Base-by-base conservation (phyloP, 2,329 filamentous ascomycete genomes). In the Exophiala mesophila region DNA sequence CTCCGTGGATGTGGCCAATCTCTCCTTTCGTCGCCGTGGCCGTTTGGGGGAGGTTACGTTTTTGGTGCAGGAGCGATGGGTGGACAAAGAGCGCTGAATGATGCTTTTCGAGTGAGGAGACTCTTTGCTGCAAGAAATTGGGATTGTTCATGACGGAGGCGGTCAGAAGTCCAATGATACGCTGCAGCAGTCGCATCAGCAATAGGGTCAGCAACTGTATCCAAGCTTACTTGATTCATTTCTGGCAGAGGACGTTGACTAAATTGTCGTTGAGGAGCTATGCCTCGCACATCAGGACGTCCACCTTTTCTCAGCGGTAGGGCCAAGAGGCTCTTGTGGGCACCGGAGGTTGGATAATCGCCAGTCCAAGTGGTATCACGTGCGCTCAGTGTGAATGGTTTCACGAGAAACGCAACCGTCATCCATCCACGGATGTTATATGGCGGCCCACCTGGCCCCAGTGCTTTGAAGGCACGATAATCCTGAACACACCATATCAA, bases 201-300 rank as follows among this genome's bases (percentile, higher is more conserved):
- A 13, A 17, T n/a, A 32, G 12, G 12, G 23, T 34, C 31, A 5
- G n/a, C 21, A 13, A 33, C n/a, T 21, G n/a, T 19, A 30, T n/a
- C 16, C 23, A 15, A 31, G 36, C 48, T 40, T 23, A 51, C 48
- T 39, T 24, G 15, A 17, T 48, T 81, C 58, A 78, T 76, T 10
- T 64, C 58, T 4, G 59, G 44, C 4, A 70, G 71, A 8, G 78
- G 77, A 29, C 72, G 72, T 58, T 94, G 85, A 60, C 83, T 77
- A 13, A 82, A 71, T 63, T 94, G 87, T 2, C 87, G 76, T 57
- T 94, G 87, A 0, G 87, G 87, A 1, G 86, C 87, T 44, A 94
- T 86, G 36, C 87, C 87, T 29, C 72, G 76, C 7, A 89, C 82
- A 2, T 64, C 60, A 1, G 87, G 88, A 1, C 85, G 76, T 1